Evolutionary conservation across 768 basidiomycete genomes (phyloP), one percentile per base, ranked within the genome.

Genomic region (Macrolepiota dolichaula): DNA sequence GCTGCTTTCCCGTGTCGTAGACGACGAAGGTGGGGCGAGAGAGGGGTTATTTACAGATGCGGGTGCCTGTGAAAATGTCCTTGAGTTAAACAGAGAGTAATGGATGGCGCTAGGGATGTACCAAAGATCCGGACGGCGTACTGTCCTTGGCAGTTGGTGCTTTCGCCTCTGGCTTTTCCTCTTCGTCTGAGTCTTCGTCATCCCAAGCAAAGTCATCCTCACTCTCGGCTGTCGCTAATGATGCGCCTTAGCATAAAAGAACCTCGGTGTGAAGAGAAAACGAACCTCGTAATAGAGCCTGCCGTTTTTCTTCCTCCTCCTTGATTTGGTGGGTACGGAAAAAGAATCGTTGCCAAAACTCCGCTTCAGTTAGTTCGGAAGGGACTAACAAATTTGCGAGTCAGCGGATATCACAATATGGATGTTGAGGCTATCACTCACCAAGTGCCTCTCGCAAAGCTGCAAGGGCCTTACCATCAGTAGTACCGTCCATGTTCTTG

Each of bases 161-260:
- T 15, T 65, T 57, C 9, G 59, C 59, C 11, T 68, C 64, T 32
- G 29, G 29, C 40, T 71, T 63, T 55, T 67, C 64, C 53, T 90
- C 89, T n/a, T 93, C 92, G n/a, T 95, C 93, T 54, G 94, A 92
- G 63, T 92, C 93, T 54, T 94, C 93, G 62, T 92, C 92, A 70
- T 95, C 94, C 94, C 94, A 96, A 67, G 85, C 90, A 73, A 96
- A 94, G 61, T 92, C 89, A 36, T 96, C 94, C 49, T 96, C 94
- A 27, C 81, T 84, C 60, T 89, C 85, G 7, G 77, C 72, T 3
- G 86, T 78, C n/a, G 81, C 85, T 87, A 49, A 63, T 15, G 19
- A 22, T n/a, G 40, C 12, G 55, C 2, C 27, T 38, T 51, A 53
- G 62, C 53, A 47, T 46, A 49, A 11, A 11, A 9, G 36, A 42